A percentile compares a stretch with the other conserved stretches of the same genome.
These are phyloP conservation scores for Plasmodium vinckei DNA, from an alignment of 169 alveolate genomes.

Conservation along the genomic window DNA sequence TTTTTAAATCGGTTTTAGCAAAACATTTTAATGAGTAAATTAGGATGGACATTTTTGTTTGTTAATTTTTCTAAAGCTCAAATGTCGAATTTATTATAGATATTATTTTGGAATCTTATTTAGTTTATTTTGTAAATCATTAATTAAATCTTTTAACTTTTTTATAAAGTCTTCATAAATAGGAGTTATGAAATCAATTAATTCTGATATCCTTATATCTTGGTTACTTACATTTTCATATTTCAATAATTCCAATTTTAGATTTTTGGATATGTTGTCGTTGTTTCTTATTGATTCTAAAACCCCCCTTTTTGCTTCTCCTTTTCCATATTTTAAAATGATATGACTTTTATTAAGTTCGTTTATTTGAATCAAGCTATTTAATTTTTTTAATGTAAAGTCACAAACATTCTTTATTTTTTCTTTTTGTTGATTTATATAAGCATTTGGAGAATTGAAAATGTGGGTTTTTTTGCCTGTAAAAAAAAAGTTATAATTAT, in stretches of 20 bases:
- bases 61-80: too few species aligned
- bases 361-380: slow-evolving; percentile 7
- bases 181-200: slow-evolving; percentile 25
- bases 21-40: too few species aligned
- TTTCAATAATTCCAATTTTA: slow-evolving; percentile 26
- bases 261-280: slow-evolving; percentile 16
- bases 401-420: slow-evolving; percentile 40
- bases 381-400: slow-evolving; percentile 30
- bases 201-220: slow-evolving; percentile 26
- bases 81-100: neutral
- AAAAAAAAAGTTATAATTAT: slow-evolving; percentile 2
- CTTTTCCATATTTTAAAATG: slow-evolving; percentile 41
- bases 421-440: neutral
- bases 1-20: too few species aligned
- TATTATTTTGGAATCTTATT: slow-evolving; percentile 1
- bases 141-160: slow-evolving; percentile 8
- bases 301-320: slow-evolving; percentile 19
- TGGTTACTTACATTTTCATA: slow-evolving; percentile 20
- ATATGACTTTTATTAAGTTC: slow-evolving; percentile 7
- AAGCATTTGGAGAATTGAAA: slow-evolving; percentile 25
- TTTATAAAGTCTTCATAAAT: slow-evolving; percentile 23
- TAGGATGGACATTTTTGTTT: too few species aligned
- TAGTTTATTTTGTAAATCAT: slow-evolving; percentile 18
- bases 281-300: slow-evolving; percentile 30
- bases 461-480: slow-evolving; percentile 31